A percentile compares a stretch with the other conserved stretches of the same genome.
Conservation (phyloP, 1,284 basidiomycete species). For the Heliocybe sulcata region DNA sequence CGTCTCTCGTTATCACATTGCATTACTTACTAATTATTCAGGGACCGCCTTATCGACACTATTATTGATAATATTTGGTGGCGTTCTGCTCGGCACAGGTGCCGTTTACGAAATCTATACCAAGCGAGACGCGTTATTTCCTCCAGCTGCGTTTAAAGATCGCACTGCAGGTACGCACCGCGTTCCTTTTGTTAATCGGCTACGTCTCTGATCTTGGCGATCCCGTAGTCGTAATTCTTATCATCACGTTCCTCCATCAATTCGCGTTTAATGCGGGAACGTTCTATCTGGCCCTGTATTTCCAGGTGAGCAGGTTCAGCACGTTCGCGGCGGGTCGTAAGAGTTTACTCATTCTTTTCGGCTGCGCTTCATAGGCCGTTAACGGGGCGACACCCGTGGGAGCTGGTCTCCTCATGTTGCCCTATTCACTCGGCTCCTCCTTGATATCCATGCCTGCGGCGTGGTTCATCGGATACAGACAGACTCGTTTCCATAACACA, state of each 20-base stretch:
- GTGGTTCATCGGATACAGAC: conserved; percentile 64
- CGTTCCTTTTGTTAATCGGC: conserved; percentile 11
- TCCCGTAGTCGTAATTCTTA: conserved; percentile 50
- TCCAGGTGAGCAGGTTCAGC: conserved; percentile 45
- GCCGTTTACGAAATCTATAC: conserved; percentile 61
- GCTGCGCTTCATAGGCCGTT: conserved; percentile 40
- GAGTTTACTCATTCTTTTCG: conserved; percentile 5
- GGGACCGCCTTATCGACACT: conserved; percentile 58
- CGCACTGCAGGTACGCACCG: conserved; percentile 44
- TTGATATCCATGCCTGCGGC: conserved; percentile 75
- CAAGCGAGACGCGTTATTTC: conserved; percentile 63
- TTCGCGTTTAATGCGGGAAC: conserved; percentile 76
- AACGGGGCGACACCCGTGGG: conserved; percentile 56
- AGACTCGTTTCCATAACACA: conserved; percentile 47
- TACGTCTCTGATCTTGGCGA: conserved; percentile 7
- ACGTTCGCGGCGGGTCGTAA: not conserved
- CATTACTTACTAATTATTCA: conserved; percentile 19
- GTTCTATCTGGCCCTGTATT: conserved; percentile 75
- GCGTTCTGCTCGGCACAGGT: conserved; percentile 44
- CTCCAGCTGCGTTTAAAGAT: conserved; percentile 52
- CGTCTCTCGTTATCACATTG: conserved; percentile 2
- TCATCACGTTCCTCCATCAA: conserved; percentile 71
- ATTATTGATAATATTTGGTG: conserved; percentile 48
- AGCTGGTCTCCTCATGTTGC: conserved; percentile 66
- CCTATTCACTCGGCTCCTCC: conserved; percentile 76